Conservation (phyloP, 2,329 filamentous ascomycete species). For the Aspergillus quadrilineatus region DNA sequence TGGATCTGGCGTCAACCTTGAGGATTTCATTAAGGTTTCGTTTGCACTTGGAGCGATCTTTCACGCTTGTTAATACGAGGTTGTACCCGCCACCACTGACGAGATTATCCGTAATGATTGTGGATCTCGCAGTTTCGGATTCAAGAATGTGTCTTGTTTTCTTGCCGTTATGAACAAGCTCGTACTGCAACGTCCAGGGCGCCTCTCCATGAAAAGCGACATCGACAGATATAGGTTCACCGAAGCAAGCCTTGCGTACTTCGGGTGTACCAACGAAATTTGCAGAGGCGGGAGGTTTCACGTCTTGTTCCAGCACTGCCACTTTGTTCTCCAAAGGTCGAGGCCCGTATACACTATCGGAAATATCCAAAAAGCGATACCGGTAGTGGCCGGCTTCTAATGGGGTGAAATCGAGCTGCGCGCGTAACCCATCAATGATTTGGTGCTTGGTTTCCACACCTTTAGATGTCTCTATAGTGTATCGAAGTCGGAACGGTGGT, state of each 20-base stretch:
- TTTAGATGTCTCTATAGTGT: conserved; percentile 65
- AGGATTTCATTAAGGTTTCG: conserved; percentile 80
- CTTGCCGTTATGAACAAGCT: conserved; percentile 85
- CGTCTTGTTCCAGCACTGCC: conserved; percentile 75
- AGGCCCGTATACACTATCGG: conserved; percentile 76
- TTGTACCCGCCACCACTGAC: conserved; percentile 86
- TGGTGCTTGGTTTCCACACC: conserved; percentile 56
- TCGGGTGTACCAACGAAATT: conserved; percentile 59
- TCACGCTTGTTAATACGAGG: conserved; percentile 78
- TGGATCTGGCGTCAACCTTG: conserved; percentile 81
- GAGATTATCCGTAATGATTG: conserved; percentile 73
- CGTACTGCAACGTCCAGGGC: conserved; percentile 89
- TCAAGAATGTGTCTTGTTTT: conserved; percentile 67
- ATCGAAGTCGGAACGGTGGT: conserved; percentile 82
- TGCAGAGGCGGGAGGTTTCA: conserved; percentile 88
- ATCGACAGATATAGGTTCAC: conserved; percentile 72
- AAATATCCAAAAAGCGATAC: conserved; percentile 79
- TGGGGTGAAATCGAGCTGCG: conserved; percentile 82
- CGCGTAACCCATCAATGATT: conserved; percentile 68
- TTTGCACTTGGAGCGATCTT: conserved; percentile 83
- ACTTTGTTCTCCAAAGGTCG: conserved; percentile 61
- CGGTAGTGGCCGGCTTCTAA: conserved; percentile 78
- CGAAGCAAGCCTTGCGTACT: conserved; percentile 70
- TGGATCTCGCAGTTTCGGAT: conserved; percentile 63
- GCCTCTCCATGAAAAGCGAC: conserved; percentile 76